Evolutionary conservation across 805 yeast genomes (phyloP).

Genomic region (Lachancea dasiensis): DNA sequence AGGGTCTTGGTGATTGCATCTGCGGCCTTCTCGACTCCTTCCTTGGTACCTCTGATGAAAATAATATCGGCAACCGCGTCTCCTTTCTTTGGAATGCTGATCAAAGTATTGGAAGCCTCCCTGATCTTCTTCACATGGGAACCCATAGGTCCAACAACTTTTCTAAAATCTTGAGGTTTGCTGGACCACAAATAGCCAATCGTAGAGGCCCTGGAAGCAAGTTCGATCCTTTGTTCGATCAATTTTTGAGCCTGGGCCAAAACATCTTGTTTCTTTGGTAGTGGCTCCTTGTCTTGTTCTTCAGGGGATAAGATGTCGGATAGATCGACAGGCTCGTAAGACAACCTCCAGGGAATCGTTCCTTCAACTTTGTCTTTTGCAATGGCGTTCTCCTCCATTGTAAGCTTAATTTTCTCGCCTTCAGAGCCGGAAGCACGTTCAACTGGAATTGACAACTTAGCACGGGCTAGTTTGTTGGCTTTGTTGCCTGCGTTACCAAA

Average conservation of each 20-base stretch:
- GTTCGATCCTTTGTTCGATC: conserved; percentile 45
- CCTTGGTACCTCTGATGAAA: conserved; percentile 54
- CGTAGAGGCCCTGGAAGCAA: conserved; percentile 40
- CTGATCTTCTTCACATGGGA: conserved; percentile 57
- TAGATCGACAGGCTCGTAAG: conserved; percentile 33
- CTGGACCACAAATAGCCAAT: conserved; percentile 60
- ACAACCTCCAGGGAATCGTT: conserved; percentile 61
- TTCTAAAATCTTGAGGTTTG: conserved; percentile 47
- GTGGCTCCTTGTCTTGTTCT: conserved; percentile 32
- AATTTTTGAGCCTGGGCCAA: conserved; percentile 26
- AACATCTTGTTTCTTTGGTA: conserved; percentile 47
- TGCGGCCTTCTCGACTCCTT: conserved; percentile 47
- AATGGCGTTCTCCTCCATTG: conserved; percentile 35
- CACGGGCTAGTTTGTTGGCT: conserved; percentile 46
- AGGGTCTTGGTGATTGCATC: conserved; percentile 33
- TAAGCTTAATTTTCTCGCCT: conserved; percentile 41
- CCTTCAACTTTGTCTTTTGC: conserved; percentile 27
- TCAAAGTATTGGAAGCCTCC: conserved; percentile 48
- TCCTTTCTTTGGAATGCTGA: conserved; percentile 55
- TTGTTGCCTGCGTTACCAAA: conserved; percentile 47
- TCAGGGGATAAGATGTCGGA: conserved; percentile 24
- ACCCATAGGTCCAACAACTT: conserved; percentile 75
- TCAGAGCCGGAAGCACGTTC: conserved; percentile 40
- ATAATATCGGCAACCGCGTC: conserved; percentile 50
- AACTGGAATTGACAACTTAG: conserved; percentile 42